Evolutionary conservation across 441 rosid species (phyloP).

Genomic region (Eutrema salsugineum): DNA sequence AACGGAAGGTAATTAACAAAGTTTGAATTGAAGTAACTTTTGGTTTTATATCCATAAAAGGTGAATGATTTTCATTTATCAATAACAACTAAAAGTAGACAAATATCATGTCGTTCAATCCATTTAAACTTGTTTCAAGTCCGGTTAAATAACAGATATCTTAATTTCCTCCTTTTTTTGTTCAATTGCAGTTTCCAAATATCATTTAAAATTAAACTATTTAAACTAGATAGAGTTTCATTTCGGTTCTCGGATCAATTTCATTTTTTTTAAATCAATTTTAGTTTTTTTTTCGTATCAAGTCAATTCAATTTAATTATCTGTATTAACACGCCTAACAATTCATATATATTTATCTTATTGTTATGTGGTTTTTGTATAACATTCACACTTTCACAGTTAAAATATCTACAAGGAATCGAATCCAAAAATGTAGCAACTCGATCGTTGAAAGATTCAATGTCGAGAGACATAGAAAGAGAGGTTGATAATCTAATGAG

Average conservation of each 20-base stretch:
- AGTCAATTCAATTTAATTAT: background rate
- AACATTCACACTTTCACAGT: too few species aligned
- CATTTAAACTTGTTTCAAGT: background rate
- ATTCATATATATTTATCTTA: background rate
- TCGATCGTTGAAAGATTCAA: background rate
- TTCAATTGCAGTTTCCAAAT: background rate
- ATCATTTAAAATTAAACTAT: background rate
- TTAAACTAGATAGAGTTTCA: background rate
- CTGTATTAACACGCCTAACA: background rate
- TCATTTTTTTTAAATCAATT: too few species aligned
- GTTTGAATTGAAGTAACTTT: background rate
- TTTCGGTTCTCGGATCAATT: background rate
- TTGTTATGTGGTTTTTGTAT: background rate
- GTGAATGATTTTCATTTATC: background rate
- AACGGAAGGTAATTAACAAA: constrained; percentile 21
- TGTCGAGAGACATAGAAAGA: background rate
- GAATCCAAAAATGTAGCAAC: background rate
- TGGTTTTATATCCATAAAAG: background rate
- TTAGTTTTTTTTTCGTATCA: background rate
- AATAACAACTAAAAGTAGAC: background rate
- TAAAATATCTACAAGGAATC: background rate
- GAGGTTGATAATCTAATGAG: constrained; percentile 20
- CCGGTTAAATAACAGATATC: background rate
- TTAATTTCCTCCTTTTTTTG: background rate
- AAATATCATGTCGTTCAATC: background rate